Evolutionary conservation across 2,329 filamentous ascomycete species (phyloP), one percentile per base, ranked within the genome.

Genomic region (Aspergillus texensis): DNA sequence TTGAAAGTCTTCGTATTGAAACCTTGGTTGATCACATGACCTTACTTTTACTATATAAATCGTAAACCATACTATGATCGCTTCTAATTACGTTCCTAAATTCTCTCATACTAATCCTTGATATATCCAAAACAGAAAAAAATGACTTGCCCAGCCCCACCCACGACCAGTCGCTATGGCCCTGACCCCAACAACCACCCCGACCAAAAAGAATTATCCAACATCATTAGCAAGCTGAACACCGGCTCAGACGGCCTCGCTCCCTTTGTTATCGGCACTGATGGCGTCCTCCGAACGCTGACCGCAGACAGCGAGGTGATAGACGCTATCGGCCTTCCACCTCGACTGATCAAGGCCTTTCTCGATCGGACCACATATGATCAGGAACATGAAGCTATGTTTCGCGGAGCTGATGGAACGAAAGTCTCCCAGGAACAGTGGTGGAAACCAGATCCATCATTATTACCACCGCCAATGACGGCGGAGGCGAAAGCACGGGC

Each of bases 121-220:
- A 52, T 11, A 32, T 16, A n/a, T 52, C 48, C 19, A 52, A 52
- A 32, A 1, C 24, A 52, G 26, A 26, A 26, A 32, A 52, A 32
- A 32, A 52, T 52, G 48, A 32, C 45, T 30, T 39, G 36, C 36
- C 36, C 36, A 39, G 14, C 36, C 36, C 36, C 14, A 6, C 36
- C 36, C 36, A 9, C 57, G 14, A 34, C 14, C 45, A 19, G 45
- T 45, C 53, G 34, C 36, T 63, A 63, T 50, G 58, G 58, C 14
- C 43, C 52, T n/a, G 62, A 63, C 36, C 58, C 62, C 10, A 58
- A n/a, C 28, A 63, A 61, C 34, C 62, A 61, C 50, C 58, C 62
- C 41, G 62, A 57, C 58, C 62, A 63, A 48, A 63, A 63, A 57
- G 53, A 63, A 57, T 21, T 61, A 52, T 61, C 4, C 26, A 34